A percentile compares a stretch with the other conserved stretches of the same genome.
Evolutionary conservation across 169 alveolate genomes (phyloP).

Genomic region (Amoebophrya sp.): DNA sequence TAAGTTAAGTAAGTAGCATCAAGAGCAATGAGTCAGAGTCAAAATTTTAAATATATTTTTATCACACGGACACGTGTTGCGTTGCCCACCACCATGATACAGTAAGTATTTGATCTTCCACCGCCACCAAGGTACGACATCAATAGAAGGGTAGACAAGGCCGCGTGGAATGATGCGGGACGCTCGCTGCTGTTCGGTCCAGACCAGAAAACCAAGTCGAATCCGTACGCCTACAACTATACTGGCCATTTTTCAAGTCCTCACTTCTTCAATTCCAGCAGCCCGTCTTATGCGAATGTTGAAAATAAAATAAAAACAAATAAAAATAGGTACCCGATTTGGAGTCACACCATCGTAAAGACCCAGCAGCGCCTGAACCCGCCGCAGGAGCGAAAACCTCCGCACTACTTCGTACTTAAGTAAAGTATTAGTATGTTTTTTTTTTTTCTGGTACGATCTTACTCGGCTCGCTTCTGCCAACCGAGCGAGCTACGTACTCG

Average conservation of each 20-base stretch:
- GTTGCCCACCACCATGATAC: no score
- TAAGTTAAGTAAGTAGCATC: not conserved
- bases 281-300: no score
- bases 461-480: no score
- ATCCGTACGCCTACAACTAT: not conserved
- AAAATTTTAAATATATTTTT: not conserved
- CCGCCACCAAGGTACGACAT: constrained; percentile 6
- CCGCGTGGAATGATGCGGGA: not conserved
- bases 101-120: no score
- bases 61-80: no score
- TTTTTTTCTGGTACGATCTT: not conserved
- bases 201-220: not conserved
- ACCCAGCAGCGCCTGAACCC: not conserved
- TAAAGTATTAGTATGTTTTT: not conserved
- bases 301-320: no score
- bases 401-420: not conserved
- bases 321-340: not conserved
- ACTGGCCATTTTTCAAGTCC: no score
- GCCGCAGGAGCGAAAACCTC: not conserved
- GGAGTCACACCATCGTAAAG: not conserved
- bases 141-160: not conserved
- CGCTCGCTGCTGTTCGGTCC: not conserved
- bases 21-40: no score
- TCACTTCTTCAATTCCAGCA: no score
- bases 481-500: no score